A percentile compares a stretch with the other conserved stretches of the same genome.
Conservation (phyloP, 257 asterid species). For the Eucommia ulmoides region DNA sequence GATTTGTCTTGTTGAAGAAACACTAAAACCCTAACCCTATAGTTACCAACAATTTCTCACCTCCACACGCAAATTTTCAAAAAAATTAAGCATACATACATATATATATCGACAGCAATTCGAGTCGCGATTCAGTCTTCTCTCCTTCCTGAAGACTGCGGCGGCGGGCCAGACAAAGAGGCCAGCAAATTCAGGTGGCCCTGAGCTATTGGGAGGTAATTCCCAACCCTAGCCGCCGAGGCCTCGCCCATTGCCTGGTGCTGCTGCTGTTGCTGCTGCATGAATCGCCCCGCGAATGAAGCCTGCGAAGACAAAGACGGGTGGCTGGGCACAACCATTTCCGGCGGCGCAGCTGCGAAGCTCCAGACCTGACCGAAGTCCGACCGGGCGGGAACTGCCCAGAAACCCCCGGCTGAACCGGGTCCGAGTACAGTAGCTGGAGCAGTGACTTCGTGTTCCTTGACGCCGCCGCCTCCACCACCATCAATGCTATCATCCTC, state of each 20-base stretch:
- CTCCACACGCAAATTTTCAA: constrained; percentile 8
- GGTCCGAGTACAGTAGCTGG: constrained; percentile 24
- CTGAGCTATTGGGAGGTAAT: constrained; percentile 81
- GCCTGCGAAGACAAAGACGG: constrained; percentile 25
- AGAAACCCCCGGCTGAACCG: constrained; percentile 48
- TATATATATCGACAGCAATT: background rate
- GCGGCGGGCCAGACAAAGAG: constrained; percentile 63
- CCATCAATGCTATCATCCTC: constrained; percentile 34
- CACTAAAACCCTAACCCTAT: constrained; percentile 10
- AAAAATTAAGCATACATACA: background rate
- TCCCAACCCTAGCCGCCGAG: constrained; percentile 92
- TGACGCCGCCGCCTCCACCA: constrained; percentile 3
- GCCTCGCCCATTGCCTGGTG: constrained; percentile 72
- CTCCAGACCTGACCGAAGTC: constrained; percentile 96
- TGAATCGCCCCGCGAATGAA: constrained; percentile 43
- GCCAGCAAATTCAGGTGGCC: constrained; percentile 91
- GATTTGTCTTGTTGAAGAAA: no score
- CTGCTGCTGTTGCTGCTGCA: constrained; percentile 60
- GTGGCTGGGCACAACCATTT: constrained; percentile 41
- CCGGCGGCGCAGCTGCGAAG: constrained; percentile 56
- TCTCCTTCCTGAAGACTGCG: constrained; percentile 50
- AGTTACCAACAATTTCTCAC: constrained; percentile 6
- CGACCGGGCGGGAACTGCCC: constrained; percentile 79
- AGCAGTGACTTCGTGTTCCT: constrained; percentile 48
- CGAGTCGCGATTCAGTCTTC: constrained; percentile 38